Evolutionary conservation across 1,284 basidiomycete species (phyloP).

Genomic region (Lentinula novae-zelandiae): DNA sequence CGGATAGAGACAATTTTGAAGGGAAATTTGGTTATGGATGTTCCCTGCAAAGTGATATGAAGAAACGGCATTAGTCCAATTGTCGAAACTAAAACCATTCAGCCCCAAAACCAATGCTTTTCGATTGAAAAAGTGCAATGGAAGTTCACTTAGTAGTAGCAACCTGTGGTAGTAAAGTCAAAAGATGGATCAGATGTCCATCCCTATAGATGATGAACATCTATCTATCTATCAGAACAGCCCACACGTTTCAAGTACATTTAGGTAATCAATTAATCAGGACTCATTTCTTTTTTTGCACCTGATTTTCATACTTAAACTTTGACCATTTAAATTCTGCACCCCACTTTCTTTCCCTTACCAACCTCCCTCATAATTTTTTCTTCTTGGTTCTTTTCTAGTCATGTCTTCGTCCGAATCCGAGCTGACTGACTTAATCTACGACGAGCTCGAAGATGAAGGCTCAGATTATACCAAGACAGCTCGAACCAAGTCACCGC

Average conservation of each 20-base stretch:
- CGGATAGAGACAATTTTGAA: too few species aligned
- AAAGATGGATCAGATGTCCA: too few species aligned
- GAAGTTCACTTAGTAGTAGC: too few species aligned
- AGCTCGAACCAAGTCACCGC: not conserved
- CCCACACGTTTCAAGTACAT: not conserved
- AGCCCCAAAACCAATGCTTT: too few species aligned
- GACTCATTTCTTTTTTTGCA: not conserved
- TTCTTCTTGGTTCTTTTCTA: not conserved
- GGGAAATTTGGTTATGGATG: too few species aligned
- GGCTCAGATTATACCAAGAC: not conserved
- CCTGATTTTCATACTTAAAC: not conserved
- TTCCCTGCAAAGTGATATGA: too few species aligned
- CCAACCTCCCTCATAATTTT: not conserved
- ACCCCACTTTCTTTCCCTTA: not conserved
- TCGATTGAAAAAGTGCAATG: too few species aligned
- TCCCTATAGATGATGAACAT: too few species aligned
- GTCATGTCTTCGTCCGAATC: not conserved
- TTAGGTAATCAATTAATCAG: not conserved
- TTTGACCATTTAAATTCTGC: not conserved
- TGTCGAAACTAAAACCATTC: too few species aligned
- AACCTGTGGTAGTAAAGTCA: too few species aligned
- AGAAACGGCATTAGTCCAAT: too few species aligned
- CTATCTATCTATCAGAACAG: too few species aligned
- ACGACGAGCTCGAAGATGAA: constrained; percentile 2
- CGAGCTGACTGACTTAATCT: not conserved